Base-by-base conservation (phyloP, 2,329 filamentous ascomycete genomes). In the Colletotrichum sp. region DNA sequence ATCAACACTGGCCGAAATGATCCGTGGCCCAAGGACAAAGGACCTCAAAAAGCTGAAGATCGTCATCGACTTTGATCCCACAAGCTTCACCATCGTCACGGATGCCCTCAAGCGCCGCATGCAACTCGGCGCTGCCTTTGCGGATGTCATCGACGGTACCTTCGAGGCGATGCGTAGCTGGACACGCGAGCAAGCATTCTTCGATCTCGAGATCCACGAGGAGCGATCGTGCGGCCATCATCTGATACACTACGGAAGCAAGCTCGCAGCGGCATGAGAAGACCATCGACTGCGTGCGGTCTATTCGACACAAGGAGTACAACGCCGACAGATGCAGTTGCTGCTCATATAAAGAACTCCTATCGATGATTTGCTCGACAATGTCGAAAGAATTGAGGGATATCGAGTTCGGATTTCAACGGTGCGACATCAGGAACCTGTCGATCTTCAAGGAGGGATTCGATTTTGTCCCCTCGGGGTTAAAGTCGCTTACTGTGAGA, bases 291-390 rank as follows among this genome's bases (percentile, higher is more conserved):
- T 47, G 38, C 18, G 38, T 47, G 18, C 9, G 38, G 18, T 47
- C 9, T n/a, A 47, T 47, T n/a, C 38, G 18, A 21, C 38, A 47
- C 9, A 1, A 0, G 38, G 38, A 47, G n/a, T 47, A 47, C 18
- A 47, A 1, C 9, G 38, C 1, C 0, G 6, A 7, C 0, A 2
- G 38, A 47, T 47, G 18, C 1, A 5, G 2, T 1, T 47, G 38
- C 38, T 47, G 38, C 18, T 47, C 38, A 0, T 12, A 1, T 4
- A 21, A 5, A 47, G 38, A 18, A 47, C 38, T 47, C 38, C 38
- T 1, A n/a, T 0, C 38, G 18, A 47, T 47, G 2, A n/a, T 47
- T 47, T 47, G 2, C 38, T 47, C 38, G 2, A 47, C 38, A 6
- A 47, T 47, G 8, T 38, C 36, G 36, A 38, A 8, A 18, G 15